Evolutionary conservation across 2,329 filamentous ascomycete genomes (phyloP), one percentile per base, ranked within the genome.

Genomic region (Arthrobotrys iridis): DNA sequence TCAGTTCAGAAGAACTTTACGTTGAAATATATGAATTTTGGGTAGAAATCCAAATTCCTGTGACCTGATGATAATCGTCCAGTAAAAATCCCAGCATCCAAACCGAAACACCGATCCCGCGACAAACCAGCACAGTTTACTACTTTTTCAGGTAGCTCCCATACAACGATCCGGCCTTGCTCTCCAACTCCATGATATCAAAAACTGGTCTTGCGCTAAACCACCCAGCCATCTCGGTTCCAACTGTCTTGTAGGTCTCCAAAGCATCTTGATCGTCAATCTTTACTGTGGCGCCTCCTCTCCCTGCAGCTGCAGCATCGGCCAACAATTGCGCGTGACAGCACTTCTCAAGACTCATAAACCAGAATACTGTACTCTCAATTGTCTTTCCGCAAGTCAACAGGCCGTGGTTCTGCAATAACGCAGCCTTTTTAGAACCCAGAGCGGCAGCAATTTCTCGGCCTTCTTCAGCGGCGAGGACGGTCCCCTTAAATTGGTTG

Each of bases 171-270:
- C 63, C 82, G 90, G 87, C 80, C 86, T 85, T 79, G 10, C 60
- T 66, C 15, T 75, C 71, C 22, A 63, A 33, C 18, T 89, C 86
- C 76, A 90, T 87, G 41, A 91, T 82, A 83, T 92, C 90, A 82
- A 93, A 93, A 77, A 89, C 78, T 13, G 90, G 90, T 83, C 89
- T 89, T 4, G 88, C 90, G 78, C 86, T 88, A 80, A 93, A 93
- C 85, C 87, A 92, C 0, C 90, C 90, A 0, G 87, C 88, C 33
- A 81, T 79, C 13, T 86, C 84, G 0, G 84, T 86, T 0, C 91
- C 91, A 2, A 92, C 84, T 0, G 87, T 85, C 81, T 89, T 87
- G 79, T 87, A 88, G 0, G 91, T 93, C 79, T 87, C 91, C 13
- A 81, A 83, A 0, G 91, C 90, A 80, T 93, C 90, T 59, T 88